Conservation (phyloP, 306 rosid species). For the Adenanthera pavonina region DNA sequence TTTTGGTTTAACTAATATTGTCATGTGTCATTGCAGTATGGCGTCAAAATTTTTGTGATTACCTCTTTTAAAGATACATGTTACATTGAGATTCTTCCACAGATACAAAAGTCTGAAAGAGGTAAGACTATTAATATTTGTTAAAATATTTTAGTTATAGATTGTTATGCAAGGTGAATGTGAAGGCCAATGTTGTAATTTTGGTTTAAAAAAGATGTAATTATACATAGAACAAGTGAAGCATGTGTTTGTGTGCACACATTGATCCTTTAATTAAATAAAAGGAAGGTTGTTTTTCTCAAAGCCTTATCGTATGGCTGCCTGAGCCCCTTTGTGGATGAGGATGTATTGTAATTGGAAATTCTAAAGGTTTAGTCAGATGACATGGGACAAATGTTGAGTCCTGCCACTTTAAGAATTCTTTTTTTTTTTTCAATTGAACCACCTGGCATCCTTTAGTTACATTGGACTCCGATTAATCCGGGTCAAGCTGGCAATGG, state of each 20-base stretch:
- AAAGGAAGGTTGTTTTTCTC: too few species aligned
- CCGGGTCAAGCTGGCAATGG: background rate
- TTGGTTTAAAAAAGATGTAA: background rate
- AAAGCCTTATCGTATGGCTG: too few species aligned
- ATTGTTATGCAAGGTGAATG: constrained; percentile 1
- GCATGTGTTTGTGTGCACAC: background rate
- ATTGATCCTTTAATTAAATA: too few species aligned
- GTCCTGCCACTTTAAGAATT: background rate
- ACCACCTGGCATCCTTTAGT: too few species aligned
- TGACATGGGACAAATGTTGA: background rate
- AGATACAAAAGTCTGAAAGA: constrained; percentile 67
- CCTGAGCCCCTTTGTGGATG: too few species aligned
- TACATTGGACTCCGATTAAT: too few species aligned
- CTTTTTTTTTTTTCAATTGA: too few species aligned
- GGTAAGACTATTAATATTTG: constrained; percentile 55
- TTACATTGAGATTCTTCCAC: constrained; percentile 93
- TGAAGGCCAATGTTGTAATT: background rate
- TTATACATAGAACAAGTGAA: background rate
- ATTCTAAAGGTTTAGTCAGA: background rate
- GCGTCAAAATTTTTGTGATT: constrained; percentile 88
- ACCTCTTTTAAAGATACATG: constrained; percentile 94
- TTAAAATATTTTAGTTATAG: background rate
- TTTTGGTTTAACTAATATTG: constrained; percentile 33
- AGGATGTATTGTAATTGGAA: background rate
- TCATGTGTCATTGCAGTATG: constrained; percentile 67